Base-by-base conservation (phyloP, 176 grass and related monocot genomes). In the Otatea glauca region DNA sequence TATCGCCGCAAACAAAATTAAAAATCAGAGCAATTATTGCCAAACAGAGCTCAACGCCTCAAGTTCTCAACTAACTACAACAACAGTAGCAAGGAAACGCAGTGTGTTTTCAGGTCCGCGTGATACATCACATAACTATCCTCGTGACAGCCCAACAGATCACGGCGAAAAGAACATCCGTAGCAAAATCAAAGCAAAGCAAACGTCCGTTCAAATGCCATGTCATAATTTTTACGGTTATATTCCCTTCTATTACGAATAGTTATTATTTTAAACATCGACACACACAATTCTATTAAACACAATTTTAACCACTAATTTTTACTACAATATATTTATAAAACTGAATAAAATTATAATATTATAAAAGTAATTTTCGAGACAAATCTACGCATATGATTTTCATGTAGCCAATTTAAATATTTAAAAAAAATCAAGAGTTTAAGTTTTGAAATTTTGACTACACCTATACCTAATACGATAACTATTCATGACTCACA, bases 81-180 rank as follows among this genome's bases (percentile, higher is more conserved):
- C 48, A 49, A 15, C 47, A 48, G 1, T 15, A 58, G 20, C 41
- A 71, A 38, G 53, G 20, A 1, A 65, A 65, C 12, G 35, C 27
- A 81, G 60, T 42, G 23, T 39, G 0, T 64, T 51, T 37, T 54
- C 59, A 11, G 68, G 24, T 63, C 14, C 29, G 20, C 42, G 6
- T 21, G 4, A 54, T 9, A 18, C 77, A 75, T 75, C 70, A 55
- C 70, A 48, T 81, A 47, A 67, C 68, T 37, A 35, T 37, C 62
- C 49, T 41, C 0, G 27, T 7, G 79, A 69, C 71, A 50, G 25
- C 71, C 16, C 51, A 82, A 48, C 78, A 60, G 20, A 73, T 54
- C 43, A 7, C 65, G 5, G 2, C 6, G 54, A 25, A 77, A 44
- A 29, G 64, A 47, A 49, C 75, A 48, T 23, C 75, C n/a, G 7